These are phyloP conservation scores for Cordyceps fumosorosea DNA, from an alignment of 2,329 filamentous ascomycete genomes.

Conservation along the genomic window DNA sequence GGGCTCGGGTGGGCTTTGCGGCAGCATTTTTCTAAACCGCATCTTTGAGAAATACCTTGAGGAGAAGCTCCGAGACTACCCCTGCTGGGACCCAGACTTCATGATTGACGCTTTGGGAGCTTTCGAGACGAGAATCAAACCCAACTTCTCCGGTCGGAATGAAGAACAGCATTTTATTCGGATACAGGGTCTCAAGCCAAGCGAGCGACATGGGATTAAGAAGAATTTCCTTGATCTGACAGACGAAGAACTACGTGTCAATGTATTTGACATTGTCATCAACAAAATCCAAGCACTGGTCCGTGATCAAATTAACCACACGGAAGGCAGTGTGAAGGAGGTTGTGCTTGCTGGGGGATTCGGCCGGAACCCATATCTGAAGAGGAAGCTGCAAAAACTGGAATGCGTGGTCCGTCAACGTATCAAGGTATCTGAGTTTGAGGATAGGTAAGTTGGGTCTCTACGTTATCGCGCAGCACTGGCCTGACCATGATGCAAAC, in stretches of 20 bases:
- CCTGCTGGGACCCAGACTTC: background rate
- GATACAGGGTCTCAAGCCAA: background rate
- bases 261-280: slow-evolving; percentile 1
- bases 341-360: slow-evolving; percentile 6
- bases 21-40: slow-evolving; percentile 1
- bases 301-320: background rate
- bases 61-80: background rate
- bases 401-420: background rate
- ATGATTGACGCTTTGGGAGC: background rate
- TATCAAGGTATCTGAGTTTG: slow-evolving; percentile 1
- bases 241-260: background rate
- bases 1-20: background rate
- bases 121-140: slow-evolving; percentile 3
- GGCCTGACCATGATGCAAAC: background rate
- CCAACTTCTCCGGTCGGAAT: slow-evolving; percentile 1
- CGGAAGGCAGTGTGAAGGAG: background rate
- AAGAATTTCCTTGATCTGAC: slow-evolving; percentile 1
- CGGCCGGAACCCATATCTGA: slow-evolving; percentile 5
- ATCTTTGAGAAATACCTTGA: slow-evolving; percentile 5
- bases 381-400: background rate
- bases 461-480: background rate
- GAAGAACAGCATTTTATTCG: background rate
- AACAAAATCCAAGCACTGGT: background rate
- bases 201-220: background rate
- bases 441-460: background rate